A percentile compares a stretch with the other conserved stretches of the same genome.
Evolutionary conservation across 148 eudicot genomes (phyloP).

Genomic region (Linanthus parryae): DNA sequence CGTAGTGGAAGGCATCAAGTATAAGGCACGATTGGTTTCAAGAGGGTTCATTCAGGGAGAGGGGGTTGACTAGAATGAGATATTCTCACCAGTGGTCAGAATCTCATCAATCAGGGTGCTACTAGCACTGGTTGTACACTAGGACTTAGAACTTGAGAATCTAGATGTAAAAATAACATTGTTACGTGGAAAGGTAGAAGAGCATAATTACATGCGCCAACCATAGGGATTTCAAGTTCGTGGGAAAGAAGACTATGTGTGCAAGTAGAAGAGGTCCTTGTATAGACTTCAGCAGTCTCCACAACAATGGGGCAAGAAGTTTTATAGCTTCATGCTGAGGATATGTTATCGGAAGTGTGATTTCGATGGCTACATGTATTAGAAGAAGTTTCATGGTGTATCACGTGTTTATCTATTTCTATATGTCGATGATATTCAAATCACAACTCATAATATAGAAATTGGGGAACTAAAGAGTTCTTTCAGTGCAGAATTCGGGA

Average conservation of each 20-base stretch:
- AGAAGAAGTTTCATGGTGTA: no score
- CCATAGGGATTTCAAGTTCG: background rate
- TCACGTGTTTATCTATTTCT: no score
- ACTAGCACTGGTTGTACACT: background rate
- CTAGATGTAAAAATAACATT: background rate
- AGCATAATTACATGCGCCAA: background rate
- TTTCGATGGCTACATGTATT: no score
- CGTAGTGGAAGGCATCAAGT: background rate
- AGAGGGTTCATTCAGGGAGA: background rate
- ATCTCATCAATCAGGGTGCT: no score
- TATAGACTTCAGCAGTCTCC: no score
- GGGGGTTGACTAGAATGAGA: background rate
- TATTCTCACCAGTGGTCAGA: background rate
- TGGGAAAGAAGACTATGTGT: background rate
- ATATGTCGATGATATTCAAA: no score
- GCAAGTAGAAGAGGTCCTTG: background rate
- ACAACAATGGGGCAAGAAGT: no score
- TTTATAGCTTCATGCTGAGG: no score
- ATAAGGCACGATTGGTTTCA: background rate
- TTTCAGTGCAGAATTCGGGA: no score
- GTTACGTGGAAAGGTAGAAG: background rate
- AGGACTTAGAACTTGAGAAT: background rate
- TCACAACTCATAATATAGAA: no score
- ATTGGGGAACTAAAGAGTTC: no score
- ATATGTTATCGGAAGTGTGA: no score